Percentiles rank a stretch among this genome's conserved stretches.
These are phyloP conservation scores for Candida sp. DNA, from an alignment of 1,139 yeast genomes.

Conservation along the genomic window DNA sequence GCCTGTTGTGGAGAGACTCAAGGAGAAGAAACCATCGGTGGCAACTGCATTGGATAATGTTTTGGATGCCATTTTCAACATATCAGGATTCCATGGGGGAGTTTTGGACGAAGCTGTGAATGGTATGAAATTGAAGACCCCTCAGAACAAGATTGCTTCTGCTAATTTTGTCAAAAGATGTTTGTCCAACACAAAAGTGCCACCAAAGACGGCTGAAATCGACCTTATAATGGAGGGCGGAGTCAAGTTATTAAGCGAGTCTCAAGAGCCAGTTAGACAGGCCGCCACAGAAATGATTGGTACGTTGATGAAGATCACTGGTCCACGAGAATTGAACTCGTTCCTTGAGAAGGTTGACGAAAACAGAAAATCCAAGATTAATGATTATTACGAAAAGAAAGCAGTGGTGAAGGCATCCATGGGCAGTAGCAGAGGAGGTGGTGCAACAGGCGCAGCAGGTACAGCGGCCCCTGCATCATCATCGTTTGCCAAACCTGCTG, in stretches of 20 bases:
- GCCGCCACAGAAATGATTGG: slow-evolving; percentile 84
- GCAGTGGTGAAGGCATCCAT: slow-evolving; percentile 55
- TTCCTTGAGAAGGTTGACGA: slow-evolving; percentile 76
- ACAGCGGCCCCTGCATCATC: slow-evolving; percentile 9
- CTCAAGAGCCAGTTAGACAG: slow-evolving; percentile 85
- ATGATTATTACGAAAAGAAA: slow-evolving; percentile 52
- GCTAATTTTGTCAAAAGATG: slow-evolving; percentile 70
- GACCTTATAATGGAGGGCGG: slow-evolving; percentile 60
- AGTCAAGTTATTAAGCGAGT: slow-evolving; percentile 71
- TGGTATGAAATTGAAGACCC: slow-evolving; percentile 77
- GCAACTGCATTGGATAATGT: slow-evolving; percentile 70
- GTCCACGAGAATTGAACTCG: slow-evolving; percentile 67
- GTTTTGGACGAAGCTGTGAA: slow-evolving; percentile 64
- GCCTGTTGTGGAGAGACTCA: slow-evolving; percentile 80
- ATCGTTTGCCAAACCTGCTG: slow-evolving; percentile 13
- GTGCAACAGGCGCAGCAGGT: neutral
- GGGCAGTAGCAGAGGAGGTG: slow-evolving; percentile 1
- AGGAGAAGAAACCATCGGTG: slow-evolving; percentile 85
- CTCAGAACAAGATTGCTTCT: slow-evolving; percentile 78
- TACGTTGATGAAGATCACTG: slow-evolving; percentile 79
- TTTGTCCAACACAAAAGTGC: slow-evolving; percentile 50
- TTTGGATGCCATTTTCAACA: slow-evolving; percentile 63
- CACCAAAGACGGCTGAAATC: slow-evolving; percentile 59
- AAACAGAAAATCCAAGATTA: slow-evolving; percentile 69
- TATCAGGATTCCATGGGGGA: slow-evolving; percentile 53